These are phyloP conservation scores for Pseudopyrenochaeta lycopersici DNA, from an alignment of 2,329 filamentous ascomycete species.

Conservation along the genomic window DNA sequence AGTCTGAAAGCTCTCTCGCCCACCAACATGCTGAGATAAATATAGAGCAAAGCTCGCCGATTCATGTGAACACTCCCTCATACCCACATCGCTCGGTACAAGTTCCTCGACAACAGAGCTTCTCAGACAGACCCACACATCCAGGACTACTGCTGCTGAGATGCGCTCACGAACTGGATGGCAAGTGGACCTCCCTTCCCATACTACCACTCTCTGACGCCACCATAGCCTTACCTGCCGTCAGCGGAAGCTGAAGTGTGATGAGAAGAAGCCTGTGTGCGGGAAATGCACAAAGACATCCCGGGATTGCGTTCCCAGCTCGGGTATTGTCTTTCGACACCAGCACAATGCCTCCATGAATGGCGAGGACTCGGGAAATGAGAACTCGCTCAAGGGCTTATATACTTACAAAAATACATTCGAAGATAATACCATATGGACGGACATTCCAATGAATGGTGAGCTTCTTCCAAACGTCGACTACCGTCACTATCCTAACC, in stretches of 20 bases:
- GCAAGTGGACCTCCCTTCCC: slow-evolving; percentile 30
- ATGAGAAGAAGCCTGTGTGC: slow-evolving; percentile 69
- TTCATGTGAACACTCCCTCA: slow-evolving; percentile 29
- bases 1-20: slow-evolving; percentile 30
- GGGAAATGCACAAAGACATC: slow-evolving; percentile 69
- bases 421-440: slow-evolving; percentile 67
- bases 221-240: slow-evolving; percentile 60
- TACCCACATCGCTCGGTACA: slow-evolving; percentile 33
- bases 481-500: slow-evolving; percentile 14
- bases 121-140: slow-evolving; percentile 26
- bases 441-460: slow-evolving; percentile 69
- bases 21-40: slow-evolving; percentile 38
- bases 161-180: slow-evolving; percentile 54
- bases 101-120: slow-evolving; percentile 20
- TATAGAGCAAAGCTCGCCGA: slow-evolving; percentile 39
- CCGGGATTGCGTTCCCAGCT: slow-evolving; percentile 68
- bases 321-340: slow-evolving; percentile 72
- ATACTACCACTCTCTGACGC: slow-evolving; percentile 11
- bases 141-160: slow-evolving; percentile 13
- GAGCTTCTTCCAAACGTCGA: slow-evolving; percentile 20
- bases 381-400: slow-evolving; percentile 65
- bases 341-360: slow-evolving; percentile 77
- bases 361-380: slow-evolving; percentile 54
- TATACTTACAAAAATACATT: slow-evolving; percentile 74
- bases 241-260: slow-evolving; percentile 71